Base-by-base conservation (phyloP, 805 yeast species). In the Zygoascus bituminiphila region DNA sequence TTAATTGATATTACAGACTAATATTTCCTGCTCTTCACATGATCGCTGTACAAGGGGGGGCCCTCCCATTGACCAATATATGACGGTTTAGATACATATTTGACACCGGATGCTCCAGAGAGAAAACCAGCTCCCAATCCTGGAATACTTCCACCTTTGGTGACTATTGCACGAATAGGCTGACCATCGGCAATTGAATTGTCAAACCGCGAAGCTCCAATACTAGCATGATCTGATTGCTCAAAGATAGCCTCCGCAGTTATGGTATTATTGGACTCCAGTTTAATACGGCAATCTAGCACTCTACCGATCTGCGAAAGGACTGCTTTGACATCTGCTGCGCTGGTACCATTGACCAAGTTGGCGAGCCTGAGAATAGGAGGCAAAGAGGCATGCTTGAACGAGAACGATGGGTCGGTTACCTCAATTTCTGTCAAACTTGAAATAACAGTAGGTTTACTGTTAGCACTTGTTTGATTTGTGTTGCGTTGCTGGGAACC, bases 151-250 rank as follows among this genome's bases (percentile, higher is more conserved):
- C 51, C 52, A 24, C 50, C 45, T 41, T 54, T 48, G 29, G 51
- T 58, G 14, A 71, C 61, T 19, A 57, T 59, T 1, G 68, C 73
- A 37, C 58, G 57, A 8, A 75, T 51, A 1, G 62, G 62, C 44
- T 74, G 60, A 12, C 77, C 77, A 56, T 77, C 79, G 10, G 78
- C 78, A n/a, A 63, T 51, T 1, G 72, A 74, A 5, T 71, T 70
- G 50, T 77, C 62, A 29, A 76, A 63, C 35, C 59, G 51, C 17
- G 53, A 51, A 15, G 59, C 58, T 0, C 72, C 72, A 2, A 45
- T 50, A 10, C 59, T 55, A 23, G 75, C 57, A 12, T 55, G 56
- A 0, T 55, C 54, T 1, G 66, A 61, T 24, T 65, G 57, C 1
- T 49, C 49, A 48, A 62, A 61, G 29, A 50, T 40, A 12, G 62